Evolutionary conservation across 495 filamentous ascomycete genomes (phyloP), one percentile per base, ranked within the genome.

Genomic region (Cercophora newfieldiana): DNA sequence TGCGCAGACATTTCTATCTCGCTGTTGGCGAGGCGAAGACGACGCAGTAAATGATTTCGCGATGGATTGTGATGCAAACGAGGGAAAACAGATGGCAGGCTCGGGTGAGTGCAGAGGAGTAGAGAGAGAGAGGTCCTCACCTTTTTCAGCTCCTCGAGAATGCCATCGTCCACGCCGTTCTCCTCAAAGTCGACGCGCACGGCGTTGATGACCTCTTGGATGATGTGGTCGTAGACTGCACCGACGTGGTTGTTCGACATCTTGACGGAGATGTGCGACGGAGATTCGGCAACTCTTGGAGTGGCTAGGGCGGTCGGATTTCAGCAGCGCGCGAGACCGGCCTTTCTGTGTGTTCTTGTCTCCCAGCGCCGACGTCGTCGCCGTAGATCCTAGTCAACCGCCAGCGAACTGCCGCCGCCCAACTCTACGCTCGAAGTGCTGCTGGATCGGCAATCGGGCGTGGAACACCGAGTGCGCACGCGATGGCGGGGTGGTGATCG

Each of bases 101-200:
- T 29, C 21, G 22, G 68, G 66, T 64, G 68, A 73, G 66, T 72
- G 66, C 71, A 58, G 70, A 66, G 69, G 69, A 68, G n/a, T n/a
- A 69, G 66, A 69, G 61, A 44, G 66, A 63, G 44, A 44, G 53
- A 10, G 26, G 24, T 53, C 57, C 88, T 87, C 76, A 98, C 94
- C 83, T 87, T 83, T 75, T 85, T 87, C 85, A 99, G 82, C 74
- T 96, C 92, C 66, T 91, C 83, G 69, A 99, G 82, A 54, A 92
- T 91, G 68, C 86, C 80, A 74, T 91, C 90, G 65, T 95, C 92
- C 66, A 98, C 91, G 68, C 96, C 96, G 71, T 89, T 90, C 76
- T 98, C 95, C 77, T 99, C 96, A 78, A 99, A 98, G 77, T 97
- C 94, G 72, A 94, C 89, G 77, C 91, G 86, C 72, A 93, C 97